phyloP scores from a whole-genome alignment of 768 basidiomycete genomes.

The Mycena rebaudengoi region DNA sequence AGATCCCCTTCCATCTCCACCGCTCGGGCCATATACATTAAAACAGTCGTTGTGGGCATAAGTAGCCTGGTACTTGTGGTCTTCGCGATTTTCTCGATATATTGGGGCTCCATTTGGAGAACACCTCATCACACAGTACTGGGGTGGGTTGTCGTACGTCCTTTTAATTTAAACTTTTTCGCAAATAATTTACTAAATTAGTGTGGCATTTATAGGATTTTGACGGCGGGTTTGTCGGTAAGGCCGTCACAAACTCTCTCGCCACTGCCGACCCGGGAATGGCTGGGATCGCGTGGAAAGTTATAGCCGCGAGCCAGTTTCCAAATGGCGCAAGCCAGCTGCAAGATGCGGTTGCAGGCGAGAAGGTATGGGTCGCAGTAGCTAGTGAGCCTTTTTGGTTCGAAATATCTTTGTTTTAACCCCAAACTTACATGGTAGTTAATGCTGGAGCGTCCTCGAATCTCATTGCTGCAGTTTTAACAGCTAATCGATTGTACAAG shows the following conservation, averaged over 20 bases:
- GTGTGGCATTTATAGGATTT: constrained; percentile 56
- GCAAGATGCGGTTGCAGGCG: constrained; percentile 53
- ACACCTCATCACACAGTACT: constrained; percentile 51
- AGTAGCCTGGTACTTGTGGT: constrained; percentile 52
- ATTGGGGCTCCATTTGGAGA: constrained; percentile 65
- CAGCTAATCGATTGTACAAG: constrained; percentile 54
- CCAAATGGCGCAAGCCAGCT: constrained; percentile 54
- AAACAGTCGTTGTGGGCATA: constrained; percentile 47
- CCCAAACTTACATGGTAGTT: constrained; percentile 35
- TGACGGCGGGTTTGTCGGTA: constrained; percentile 63
- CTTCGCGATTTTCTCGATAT: constrained; percentile 61
- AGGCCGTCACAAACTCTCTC: constrained; percentile 50
- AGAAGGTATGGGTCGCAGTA: constrained; percentile 64
- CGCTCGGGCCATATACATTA: constrained; percentile 55
- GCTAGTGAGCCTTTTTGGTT: constrained; percentile 48
- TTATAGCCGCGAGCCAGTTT: constrained; percentile 52
- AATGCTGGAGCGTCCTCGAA: constrained; percentile 49
- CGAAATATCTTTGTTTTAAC: neutral
- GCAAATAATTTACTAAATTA: neutral
- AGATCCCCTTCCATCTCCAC: constrained; percentile 26
- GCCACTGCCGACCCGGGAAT: constrained; percentile 32
- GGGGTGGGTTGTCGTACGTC: constrained; percentile 67
- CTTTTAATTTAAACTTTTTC: neutral
- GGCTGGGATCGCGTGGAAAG: constrained; percentile 55
- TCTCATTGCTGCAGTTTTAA: constrained; percentile 45